Evolutionary conservation across 495 filamentous ascomycete species (phyloP).

Genomic region (Talaromyces proteolyticus): DNA sequence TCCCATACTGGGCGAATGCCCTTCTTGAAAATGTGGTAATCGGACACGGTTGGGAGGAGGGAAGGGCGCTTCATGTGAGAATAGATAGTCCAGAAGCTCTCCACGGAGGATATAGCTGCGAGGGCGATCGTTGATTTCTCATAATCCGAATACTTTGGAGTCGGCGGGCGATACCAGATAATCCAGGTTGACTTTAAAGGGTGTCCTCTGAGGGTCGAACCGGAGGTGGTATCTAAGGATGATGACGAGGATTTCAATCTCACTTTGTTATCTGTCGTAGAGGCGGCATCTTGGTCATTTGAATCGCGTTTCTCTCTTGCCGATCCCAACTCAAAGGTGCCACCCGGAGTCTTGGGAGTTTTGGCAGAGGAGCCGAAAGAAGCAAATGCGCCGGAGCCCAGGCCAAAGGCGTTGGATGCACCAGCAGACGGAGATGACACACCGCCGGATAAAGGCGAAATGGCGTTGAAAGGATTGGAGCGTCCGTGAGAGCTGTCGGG

Average conservation of each 20-base stretch:
- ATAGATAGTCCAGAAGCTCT: slow-evolving; percentile 93
- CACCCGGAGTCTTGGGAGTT: slow-evolving; percentile 83
- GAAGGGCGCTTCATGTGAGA: slow-evolving; percentile 87
- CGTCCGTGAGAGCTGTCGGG: slow-evolving; percentile 74
- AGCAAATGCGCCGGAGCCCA: slow-evolving; percentile 93
- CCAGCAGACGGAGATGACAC: slow-evolving; percentile 82
- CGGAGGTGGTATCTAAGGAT: slow-evolving; percentile 23
- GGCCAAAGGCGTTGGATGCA: slow-evolving; percentile 87
- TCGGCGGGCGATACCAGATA: slow-evolving; percentile 93
- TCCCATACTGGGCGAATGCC: slow-evolving; percentile 98
- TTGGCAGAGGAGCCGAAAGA: slow-evolving; percentile 82
- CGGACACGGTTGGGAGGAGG: slow-evolving; percentile 81
- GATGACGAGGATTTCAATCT: slow-evolving; percentile 36
- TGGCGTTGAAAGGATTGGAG: slow-evolving; percentile 79
- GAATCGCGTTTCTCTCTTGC: slow-evolving; percentile 58
- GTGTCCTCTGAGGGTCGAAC: slow-evolving; percentile 40
- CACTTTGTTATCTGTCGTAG: slow-evolving; percentile 35
- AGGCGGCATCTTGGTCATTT: slow-evolving; percentile 51
- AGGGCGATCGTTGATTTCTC: slow-evolving; percentile 92
- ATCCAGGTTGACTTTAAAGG: slow-evolving; percentile 84
- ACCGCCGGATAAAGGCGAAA: slow-evolving; percentile 61
- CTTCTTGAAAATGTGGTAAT: slow-evolving; percentile 98
- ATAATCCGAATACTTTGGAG: slow-evolving; percentile 95
- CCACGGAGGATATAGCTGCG: slow-evolving; percentile 72
- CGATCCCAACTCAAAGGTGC: slow-evolving; percentile 62